Percentiles rank a stretch among this genome's conserved stretches.
Conservation (phyloP, 768 basidiomycete genomes). For the Rossbeevera mucosa region DNA sequence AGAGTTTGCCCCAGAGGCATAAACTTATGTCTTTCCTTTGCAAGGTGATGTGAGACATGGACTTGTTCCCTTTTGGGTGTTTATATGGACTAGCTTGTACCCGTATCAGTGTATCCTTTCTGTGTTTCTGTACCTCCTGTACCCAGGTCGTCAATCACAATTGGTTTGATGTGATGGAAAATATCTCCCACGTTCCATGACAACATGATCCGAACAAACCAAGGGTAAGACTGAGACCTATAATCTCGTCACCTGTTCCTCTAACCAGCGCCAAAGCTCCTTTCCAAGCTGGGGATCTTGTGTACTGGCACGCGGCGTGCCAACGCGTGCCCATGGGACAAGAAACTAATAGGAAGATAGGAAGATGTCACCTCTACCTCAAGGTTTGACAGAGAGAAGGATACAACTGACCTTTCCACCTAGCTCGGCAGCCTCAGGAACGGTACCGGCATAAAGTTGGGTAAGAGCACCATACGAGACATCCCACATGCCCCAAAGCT, state of each 20-base stretch:
- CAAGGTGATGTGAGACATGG: neutral
- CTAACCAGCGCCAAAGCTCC: slow-evolving; percentile 12
- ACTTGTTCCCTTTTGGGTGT: neutral
- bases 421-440: slow-evolving; percentile 1
- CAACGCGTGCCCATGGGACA: slow-evolving; percentile 6
- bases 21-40: neutral
- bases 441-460: slow-evolving; percentile 10
- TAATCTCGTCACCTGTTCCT: slow-evolving; percentile 5
- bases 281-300: slow-evolving; percentile 7
- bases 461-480: slow-evolving; percentile 6
- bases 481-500: neutral
- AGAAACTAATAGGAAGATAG: neutral
- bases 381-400: neutral
- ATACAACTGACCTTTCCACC: slow-evolving; percentile 3
- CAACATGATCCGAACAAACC: neutral
- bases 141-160: neutral
- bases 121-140: neutral
- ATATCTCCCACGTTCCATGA: neutral
- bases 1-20: neutral
- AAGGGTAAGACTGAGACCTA: neutral
- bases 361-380: too few species aligned
- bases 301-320: neutral
- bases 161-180: neutral
- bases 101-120: neutral
- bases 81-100: neutral